phyloP scores from a whole-genome alignment of 768 basidiomycete genomes.

The Termitomyces sp. region DNA sequence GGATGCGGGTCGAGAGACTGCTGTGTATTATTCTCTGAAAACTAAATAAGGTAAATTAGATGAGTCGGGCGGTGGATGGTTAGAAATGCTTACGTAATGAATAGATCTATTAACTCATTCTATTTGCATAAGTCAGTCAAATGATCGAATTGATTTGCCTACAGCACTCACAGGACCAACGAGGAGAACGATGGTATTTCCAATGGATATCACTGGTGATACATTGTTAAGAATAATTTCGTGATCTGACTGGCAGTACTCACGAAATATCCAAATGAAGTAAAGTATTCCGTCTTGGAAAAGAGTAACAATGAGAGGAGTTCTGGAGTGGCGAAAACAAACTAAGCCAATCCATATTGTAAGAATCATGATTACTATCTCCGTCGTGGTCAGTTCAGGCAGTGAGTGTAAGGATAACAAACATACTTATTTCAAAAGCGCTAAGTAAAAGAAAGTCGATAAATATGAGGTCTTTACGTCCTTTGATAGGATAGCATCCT shows the following conservation, averaged over 20 bases:
- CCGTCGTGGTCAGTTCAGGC: not conserved
- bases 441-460: not conserved
- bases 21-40: not conserved
- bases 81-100: not conserved
- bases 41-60: not conserved
- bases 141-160: not conserved
- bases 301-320: not conserved
- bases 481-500: constrained; percentile 7
- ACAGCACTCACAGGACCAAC: not conserved
- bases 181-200: not conserved
- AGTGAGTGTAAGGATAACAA: not conserved
- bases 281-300: not conserved
- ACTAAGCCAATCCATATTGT: not conserved
- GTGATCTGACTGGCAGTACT: not conserved
- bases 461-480: constrained; percentile 3
- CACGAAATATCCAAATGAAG: not conserved
- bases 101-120: not conserved
- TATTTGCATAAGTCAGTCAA: not conserved
- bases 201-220: not conserved
- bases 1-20: not conserved
- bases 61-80: not conserved
- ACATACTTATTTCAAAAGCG: not conserved
- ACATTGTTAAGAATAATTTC: not conserved
- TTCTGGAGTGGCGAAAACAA: not conserved
- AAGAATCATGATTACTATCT: not conserved